Evolutionary conservation across 2,329 filamentous ascomycete genomes (phyloP), one percentile per base, ranked within the genome.

Genomic region (Esteya vermicola): DNA sequence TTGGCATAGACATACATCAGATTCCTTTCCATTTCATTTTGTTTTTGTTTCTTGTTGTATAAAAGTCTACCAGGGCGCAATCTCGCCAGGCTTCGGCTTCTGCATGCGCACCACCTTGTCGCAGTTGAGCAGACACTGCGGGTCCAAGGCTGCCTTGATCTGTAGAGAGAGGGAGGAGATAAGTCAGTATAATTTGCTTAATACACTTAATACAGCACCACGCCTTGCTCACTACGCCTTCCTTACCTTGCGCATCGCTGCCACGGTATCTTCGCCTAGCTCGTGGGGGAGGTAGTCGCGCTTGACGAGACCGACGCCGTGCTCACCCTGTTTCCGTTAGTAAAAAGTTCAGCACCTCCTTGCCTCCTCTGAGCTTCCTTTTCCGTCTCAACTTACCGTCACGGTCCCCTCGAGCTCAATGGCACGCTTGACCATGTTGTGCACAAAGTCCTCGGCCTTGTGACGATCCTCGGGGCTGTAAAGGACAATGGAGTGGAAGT

Each of bases 331-430:
- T 16, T 3, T 13, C 16, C 5, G 37, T 39, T 16, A 39, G 37
- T 23, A 8, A 10, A 19, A 14, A 6, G 19, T 19, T 38, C 21
- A 9, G 21, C 12, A 20, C 20, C 13, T 35, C 33, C 12, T 12
- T 19, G 19, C n/a, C 12, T 26, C 18, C 12, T 35, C 22, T 20
- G n/a, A 16, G n/a, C 14, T 16, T 25, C 20, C 9, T 6, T 14
- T 22, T 34, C 21, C 23, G 21, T 19, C 33, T 19, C 21, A 3
- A 38, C 65, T 51, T 51, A 72, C 69, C 12, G 84, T 88, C 1
- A 86, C 83, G 0, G 85, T 91, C 9, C 85, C 85, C 58, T 91
- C 84, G 63, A 86, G 72, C 61, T 85, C 81, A 36, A 93, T 77
- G 0, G 85, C 85, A 45, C 81, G 69, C 68, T 88, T 86, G 41